Evolutionary conservation across 257 asterid genomes (phyloP).

Genomic region (Nyctanthes arbortristis): DNA sequence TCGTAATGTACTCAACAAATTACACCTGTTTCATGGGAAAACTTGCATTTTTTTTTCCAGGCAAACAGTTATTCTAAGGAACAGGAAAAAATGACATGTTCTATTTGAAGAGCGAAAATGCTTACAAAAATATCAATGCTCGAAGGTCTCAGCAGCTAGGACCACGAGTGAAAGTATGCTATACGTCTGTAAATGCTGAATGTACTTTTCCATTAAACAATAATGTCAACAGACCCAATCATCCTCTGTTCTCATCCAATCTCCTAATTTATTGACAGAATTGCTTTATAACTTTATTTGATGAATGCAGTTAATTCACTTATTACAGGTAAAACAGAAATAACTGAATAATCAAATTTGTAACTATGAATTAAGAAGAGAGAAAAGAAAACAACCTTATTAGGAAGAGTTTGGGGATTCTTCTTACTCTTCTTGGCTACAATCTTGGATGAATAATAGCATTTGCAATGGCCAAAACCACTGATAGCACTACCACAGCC

Average conservation of each 20-base stretch:
- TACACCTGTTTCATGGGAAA: not conserved
- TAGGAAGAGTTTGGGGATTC: slow-evolving; percentile 53
- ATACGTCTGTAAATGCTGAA: no score
- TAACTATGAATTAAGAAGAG: not conserved
- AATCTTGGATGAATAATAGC: slow-evolving; percentile 44
- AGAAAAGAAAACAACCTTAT: slow-evolving; percentile 43
- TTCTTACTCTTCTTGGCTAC: slow-evolving; percentile 68
- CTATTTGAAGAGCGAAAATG: no score
- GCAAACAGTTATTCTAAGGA: no score
- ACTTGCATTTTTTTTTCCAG: no score
- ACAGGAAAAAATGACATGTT: not conserved
- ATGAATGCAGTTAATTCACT: slow-evolving; percentile 2
- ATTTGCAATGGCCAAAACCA: slow-evolving; percentile 5
- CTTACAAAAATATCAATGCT: not conserved
- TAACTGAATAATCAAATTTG: not conserved
- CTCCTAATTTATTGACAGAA: not conserved
- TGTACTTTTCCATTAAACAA: no score
- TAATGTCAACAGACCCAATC: not conserved
- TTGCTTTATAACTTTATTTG: not conserved
- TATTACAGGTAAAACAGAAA: not conserved
- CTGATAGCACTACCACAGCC: slow-evolving; percentile 14
- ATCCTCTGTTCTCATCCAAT: slow-evolving; percentile 2
- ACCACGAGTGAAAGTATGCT: not conserved
- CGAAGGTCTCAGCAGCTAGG: not conserved
- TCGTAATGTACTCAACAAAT: not conserved